These are phyloP conservation scores for Deuterostichococcus epilithicus DNA, from an alignment of 139 green algal species.

Conservation along the genomic window DNA sequence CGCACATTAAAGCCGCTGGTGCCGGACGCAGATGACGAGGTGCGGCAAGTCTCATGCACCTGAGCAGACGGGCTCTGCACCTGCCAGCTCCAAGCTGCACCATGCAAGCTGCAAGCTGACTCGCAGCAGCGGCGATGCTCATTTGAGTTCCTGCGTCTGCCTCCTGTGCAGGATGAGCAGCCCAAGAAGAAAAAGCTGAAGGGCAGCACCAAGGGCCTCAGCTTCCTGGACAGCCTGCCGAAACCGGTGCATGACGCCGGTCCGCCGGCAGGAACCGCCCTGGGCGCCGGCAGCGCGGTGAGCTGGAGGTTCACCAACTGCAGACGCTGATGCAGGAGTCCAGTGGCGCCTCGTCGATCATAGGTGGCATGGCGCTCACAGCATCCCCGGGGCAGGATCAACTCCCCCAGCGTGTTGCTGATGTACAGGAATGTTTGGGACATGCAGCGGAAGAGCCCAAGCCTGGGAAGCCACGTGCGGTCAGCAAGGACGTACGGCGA, in stretches of 20 bases:
- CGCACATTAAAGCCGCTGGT: neutral
- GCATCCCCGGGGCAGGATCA: too few relatives aligned
- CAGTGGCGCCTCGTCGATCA: too few relatives aligned
- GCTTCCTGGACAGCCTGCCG: slow-evolving; percentile 49
- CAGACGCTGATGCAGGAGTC: slow-evolving; percentile 12
- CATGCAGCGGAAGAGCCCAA: neutral
- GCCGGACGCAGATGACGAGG: neutral
- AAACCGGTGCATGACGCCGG: slow-evolving; percentile 43
- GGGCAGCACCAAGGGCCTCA: slow-evolving; percentile 12
- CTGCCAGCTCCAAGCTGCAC: too few relatives aligned
- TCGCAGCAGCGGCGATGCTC: too few relatives aligned
- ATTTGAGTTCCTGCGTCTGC: too few relatives aligned
- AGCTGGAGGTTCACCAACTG: too few relatives aligned
- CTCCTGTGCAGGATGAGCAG: slow-evolving; percentile 13
- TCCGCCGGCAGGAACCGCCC: slow-evolving; percentile 3
- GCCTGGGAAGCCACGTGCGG: neutral
- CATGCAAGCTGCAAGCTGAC: slow-evolving; percentile 4
- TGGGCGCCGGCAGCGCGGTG: slow-evolving; percentile 2
- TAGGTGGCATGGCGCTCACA: too few relatives aligned
- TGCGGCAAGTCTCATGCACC: too few relatives aligned
- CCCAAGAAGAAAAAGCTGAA: slow-evolving; percentile 22
- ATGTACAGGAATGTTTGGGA: slow-evolving; percentile 11
- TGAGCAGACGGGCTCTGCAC: too few relatives aligned
- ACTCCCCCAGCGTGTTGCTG: too few relatives aligned
- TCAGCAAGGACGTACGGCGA: neutral